phyloP scores from a whole-genome alignment of 208 protist species.

The Porcisia hertigi region DNA sequence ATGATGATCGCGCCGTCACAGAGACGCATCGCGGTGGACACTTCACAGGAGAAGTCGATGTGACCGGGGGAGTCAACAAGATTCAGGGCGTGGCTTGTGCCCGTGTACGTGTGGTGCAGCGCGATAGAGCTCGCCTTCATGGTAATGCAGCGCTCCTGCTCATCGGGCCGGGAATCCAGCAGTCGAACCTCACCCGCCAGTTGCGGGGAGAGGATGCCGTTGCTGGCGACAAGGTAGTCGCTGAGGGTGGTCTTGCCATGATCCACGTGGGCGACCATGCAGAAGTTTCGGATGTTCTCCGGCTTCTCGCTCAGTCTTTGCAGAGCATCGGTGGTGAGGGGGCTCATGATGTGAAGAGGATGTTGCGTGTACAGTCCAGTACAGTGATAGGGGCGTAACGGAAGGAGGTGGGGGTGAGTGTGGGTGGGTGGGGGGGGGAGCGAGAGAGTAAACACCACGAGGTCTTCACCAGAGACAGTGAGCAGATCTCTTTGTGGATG shows the following conservation, averaged over 20 bases:
- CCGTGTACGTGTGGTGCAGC: constrained; percentile 78
- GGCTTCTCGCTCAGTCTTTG: constrained; percentile 70
- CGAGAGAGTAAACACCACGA: not conserved
- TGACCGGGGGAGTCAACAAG: constrained; percentile 99
- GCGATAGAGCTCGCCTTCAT: constrained; percentile 99
- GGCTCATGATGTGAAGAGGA: constrained; percentile 13
- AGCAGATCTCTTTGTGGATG: not conserved
- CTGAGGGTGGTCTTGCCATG: constrained; percentile 99
- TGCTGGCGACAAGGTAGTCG: constrained; percentile 97
- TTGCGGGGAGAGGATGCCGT: constrained; percentile 97
- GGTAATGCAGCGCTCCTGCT: constrained; percentile 98
- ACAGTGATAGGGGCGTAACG: not conserved
- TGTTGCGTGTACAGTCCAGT: not conserved
- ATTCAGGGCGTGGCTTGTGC: constrained; percentile 92
- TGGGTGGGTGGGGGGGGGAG: not conserved
- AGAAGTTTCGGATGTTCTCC: constrained; percentile 94
- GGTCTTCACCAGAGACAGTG: not conserved
- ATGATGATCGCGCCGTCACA: constrained; percentile 98
- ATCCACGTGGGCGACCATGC: constrained; percentile 98
- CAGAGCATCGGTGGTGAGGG: constrained; percentile 29
- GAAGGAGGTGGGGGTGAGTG: too few relatives aligned
- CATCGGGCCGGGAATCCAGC: constrained; percentile 96
- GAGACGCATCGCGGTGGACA: constrained; percentile 97
- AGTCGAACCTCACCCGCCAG: constrained; percentile 98
- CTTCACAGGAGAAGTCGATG: constrained; percentile 98